Percentiles rank a stretch among this genome's conserved stretches.
Evolutionary conservation across 371 early-diverging fungal genomes (phyloP).

Genomic region (Mucor irregularis): DNA sequence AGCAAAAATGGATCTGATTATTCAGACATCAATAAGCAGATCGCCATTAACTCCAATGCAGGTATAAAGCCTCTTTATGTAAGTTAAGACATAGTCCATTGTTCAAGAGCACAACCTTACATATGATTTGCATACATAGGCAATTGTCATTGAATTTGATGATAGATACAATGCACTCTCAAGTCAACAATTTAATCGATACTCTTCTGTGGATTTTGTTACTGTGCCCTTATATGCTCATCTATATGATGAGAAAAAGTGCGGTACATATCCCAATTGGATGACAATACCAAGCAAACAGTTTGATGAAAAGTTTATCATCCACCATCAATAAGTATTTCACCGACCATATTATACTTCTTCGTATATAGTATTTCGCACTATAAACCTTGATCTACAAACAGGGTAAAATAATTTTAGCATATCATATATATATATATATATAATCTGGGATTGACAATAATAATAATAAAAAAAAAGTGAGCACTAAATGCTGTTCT

Average conservation of each 20-base stretch:
- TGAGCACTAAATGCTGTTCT: no score
- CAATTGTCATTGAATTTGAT: constrained; percentile 34
- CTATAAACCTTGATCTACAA: no score
- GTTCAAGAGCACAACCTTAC: no score
- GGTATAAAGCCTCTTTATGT: constrained; percentile 19
- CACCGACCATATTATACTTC: no score
- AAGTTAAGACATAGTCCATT: not conserved
- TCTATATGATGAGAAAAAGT: constrained; percentile 1
- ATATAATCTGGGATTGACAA: no score
- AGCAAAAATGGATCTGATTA: constrained; percentile 28
- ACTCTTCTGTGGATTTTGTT: constrained; percentile 29
- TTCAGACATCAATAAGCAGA: constrained; percentile 8
- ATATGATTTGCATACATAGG: constrained; percentile 5
- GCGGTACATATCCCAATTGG: not conserved
- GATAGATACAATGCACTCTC: constrained; percentile 29
- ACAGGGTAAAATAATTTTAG: no score
- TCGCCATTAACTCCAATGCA: not conserved
- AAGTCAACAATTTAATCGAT: constrained; percentile 24
- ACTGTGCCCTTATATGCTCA: constrained; percentile 28
- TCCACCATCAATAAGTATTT: constrained; percentile 7
- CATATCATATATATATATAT: no score
- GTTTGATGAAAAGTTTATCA: constrained; percentile 24
- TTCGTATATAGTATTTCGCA: no score
- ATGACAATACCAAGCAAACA: not conserved
- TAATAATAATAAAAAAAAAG: no score